Conservation (phyloP, 768 basidiomycete genomes). For the Leccinum broughii region DNA sequence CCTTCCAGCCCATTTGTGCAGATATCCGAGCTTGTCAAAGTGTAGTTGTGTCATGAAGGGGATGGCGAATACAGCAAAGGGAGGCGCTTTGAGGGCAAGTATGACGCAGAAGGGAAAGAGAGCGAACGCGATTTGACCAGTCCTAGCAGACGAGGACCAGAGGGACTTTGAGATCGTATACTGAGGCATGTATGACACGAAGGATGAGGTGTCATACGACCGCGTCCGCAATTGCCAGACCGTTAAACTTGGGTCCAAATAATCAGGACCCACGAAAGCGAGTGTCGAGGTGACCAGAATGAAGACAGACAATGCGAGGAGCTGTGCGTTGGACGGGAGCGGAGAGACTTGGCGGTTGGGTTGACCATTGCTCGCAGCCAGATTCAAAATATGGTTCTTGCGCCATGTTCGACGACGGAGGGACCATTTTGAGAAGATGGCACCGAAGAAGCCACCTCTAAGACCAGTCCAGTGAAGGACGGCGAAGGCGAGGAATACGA, state of each 20-base stretch:
- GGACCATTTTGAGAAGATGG: conserved; percentile 59
- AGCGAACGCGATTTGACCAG: conserved; percentile 71
- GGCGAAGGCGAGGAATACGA: conserved; percentile 42
- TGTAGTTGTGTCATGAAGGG: conserved; percentile 62
- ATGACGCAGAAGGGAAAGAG: conserved; percentile 70
- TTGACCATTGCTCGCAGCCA: conserved; percentile 28
- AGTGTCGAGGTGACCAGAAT: conserved; percentile 44
- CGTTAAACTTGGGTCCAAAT: conserved; percentile 52
- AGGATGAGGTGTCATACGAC: conserved; percentile 33
- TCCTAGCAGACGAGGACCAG: conserved; percentile 70
- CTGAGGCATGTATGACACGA: conserved; percentile 44
- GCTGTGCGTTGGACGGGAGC: conserved; percentile 64
- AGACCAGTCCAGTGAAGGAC: conserved; percentile 45
- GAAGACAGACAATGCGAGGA: conserved; percentile 51
- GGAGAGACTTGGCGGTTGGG: conserved; percentile 43
- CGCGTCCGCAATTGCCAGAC: conserved; percentile 42
- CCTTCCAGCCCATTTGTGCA: conserved; percentile 73
- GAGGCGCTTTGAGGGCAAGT: conserved; percentile 68
- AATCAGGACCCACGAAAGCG: conserved; percentile 65
- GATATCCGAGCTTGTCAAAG: conserved; percentile 71
- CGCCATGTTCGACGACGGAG: conserved; percentile 60
- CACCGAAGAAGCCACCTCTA: conserved; percentile 45
- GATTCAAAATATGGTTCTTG: conserved; percentile 43
- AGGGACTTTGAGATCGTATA: conserved; percentile 65
- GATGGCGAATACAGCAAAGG: conserved; percentile 70